phyloP scores from a whole-genome alignment of 2,329 filamentous ascomycete species.

The Penicillium sp. region DNA sequence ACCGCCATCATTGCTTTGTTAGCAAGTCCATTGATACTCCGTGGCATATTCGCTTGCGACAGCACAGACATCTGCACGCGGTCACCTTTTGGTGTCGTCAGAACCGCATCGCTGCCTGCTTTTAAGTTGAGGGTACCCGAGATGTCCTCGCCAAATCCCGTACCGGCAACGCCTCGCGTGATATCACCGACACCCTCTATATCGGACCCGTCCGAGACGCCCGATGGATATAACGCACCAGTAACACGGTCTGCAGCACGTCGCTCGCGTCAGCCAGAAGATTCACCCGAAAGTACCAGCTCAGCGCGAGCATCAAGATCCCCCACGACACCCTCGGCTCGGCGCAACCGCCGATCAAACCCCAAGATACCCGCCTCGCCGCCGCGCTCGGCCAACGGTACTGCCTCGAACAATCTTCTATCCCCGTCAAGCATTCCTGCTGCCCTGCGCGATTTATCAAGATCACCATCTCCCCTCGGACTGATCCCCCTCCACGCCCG shows the following conservation, averaged over 20 bases:
- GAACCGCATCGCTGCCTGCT: conserved; percentile 49
- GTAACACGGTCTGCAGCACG: conserved; percentile 71
- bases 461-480: conserved; percentile 88
- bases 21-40: conserved; percentile 21
- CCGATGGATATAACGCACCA: conserved; percentile 69
- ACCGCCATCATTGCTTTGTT: conserved; percentile 39
- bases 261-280: conserved; percentile 53
- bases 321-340: conserved; percentile 15
- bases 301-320: conserved; percentile 53
- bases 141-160: conserved; percentile 52
- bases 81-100: conserved; percentile 29
- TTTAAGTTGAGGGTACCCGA: conserved; percentile 38
- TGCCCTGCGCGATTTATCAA: conserved; percentile 84
- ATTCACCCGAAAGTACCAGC: conserved; percentile 44
- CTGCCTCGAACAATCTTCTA: conserved; percentile 40
- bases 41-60: conserved; percentile 27
- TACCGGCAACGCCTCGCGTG: conserved; percentile 80
- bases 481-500: conserved; percentile 93
- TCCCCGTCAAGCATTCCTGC: conserved; percentile 54
- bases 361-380: conserved; percentile 45
- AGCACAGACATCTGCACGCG: conserved; percentile 17
- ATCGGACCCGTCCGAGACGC: conserved; percentile 47
- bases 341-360: conserved; percentile 38
- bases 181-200: conserved; percentile 84
- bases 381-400: conserved; percentile 37